phyloP scores from a whole-genome alignment of 2,329 filamentous ascomycete species.

The Xylariomycetidae sp. region DNA sequence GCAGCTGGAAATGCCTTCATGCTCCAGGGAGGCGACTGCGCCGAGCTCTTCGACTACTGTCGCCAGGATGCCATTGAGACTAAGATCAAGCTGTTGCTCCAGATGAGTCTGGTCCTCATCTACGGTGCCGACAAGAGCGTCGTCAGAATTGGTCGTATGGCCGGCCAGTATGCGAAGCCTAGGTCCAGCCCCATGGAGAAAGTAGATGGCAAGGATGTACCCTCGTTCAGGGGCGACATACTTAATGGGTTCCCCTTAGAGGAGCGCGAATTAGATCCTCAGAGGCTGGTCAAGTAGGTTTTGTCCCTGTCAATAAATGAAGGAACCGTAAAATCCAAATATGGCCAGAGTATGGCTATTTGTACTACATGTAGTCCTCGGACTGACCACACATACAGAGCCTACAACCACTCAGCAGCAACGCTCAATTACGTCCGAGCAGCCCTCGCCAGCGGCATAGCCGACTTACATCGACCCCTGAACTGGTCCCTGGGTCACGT shows the following conservation, averaged over 20 bases:
- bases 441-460: constrained; percentile 79
- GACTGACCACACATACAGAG: constrained; percentile 42
- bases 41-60: constrained; percentile 96
- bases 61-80: constrained; percentile 83
- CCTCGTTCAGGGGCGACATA: constrained; percentile 92
- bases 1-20: constrained; percentile 89
- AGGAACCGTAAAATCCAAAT: too few relatives aligned
- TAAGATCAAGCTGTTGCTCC: constrained; percentile 92
- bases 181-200: constrained; percentile 83
- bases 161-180: constrained; percentile 96
- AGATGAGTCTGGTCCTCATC: constrained; percentile 95
- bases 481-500: constrained; percentile 96
- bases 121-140: constrained; percentile 81
- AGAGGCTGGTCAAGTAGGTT: constrained; percentile 66
- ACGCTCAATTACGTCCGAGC: constrained; percentile 91
- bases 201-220: constrained; percentile 73
- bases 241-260: constrained; percentile 79
- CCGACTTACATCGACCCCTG: constrained; percentile 86
- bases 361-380: background rate
- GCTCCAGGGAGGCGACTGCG: constrained; percentile 93
- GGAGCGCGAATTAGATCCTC: constrained; percentile 77
- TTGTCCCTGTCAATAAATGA: background rate
- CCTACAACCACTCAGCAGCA: constrained; percentile 92
- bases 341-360: constrained; percentile 1
- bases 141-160: constrained; percentile 91